Evolutionary conservation across 306 rosid genomes (phyloP).

Genomic region (Lupinus albus): DNA sequence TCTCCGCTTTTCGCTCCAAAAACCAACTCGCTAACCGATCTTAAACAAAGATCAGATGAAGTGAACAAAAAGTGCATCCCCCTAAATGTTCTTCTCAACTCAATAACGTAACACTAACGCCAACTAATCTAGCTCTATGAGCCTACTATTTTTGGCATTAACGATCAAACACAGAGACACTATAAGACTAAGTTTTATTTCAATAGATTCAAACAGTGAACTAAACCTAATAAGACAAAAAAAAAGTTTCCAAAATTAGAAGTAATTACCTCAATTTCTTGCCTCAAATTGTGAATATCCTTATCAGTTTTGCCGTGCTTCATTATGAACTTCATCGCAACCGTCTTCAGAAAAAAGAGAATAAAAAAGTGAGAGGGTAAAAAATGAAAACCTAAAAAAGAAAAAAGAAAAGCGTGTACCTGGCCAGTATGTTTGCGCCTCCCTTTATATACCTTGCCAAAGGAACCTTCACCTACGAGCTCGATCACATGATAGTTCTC

Average conservation of each 20-base stretch:
- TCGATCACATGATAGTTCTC: constrained; percentile 95
- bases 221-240: too few relatives aligned
- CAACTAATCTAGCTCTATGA: not conserved
- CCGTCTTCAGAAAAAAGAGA: constrained; percentile 54
- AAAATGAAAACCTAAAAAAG: not conserved
- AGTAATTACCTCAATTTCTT: constrained; percentile 79
- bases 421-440: constrained; percentile 85
- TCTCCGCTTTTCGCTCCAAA: too few relatives aligned
- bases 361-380: not conserved
- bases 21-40: too few relatives aligned
- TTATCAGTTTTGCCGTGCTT: constrained; percentile 97
- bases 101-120: not conserved
- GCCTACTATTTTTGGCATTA: constrained; percentile 13
- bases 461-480: constrained; percentile 97
- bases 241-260: too few relatives aligned
- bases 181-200: too few relatives aligned
- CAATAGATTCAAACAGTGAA: too few relatives aligned
- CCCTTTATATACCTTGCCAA: constrained; percentile 97
- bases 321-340: constrained; percentile 96
- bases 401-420: constrained; percentile 42
- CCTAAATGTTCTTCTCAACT: not conserved
- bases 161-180: not conserved
- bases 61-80: too few relatives aligned
- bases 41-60: too few relatives aligned
- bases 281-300: constrained; percentile 86